These are phyloP conservation scores for Coprinopsis cinerea DNA, from an alignment of 768 basidiomycete genomes.

Conservation along the genomic window DNA sequence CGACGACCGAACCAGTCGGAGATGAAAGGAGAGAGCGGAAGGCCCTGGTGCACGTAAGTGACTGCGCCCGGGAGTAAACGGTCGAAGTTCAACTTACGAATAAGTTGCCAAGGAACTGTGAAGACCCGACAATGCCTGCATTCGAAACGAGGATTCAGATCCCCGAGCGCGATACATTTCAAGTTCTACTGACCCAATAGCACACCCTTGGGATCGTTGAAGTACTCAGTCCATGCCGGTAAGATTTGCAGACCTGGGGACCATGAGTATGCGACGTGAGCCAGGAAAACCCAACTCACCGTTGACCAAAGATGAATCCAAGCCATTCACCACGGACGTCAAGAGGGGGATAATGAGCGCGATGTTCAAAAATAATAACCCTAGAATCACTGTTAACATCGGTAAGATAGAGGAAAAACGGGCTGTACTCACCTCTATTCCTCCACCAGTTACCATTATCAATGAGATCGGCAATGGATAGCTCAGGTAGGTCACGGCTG, in stretches of 20 bases:
- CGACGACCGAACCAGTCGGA: slow-evolving; percentile 63
- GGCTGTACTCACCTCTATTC: slow-evolving; percentile 41
- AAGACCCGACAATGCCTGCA: slow-evolving; percentile 58
- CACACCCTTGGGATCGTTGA: slow-evolving; percentile 45
- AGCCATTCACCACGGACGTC: slow-evolving; percentile 60
- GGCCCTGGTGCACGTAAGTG: slow-evolving; percentile 30
- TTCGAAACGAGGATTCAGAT: too few species aligned
- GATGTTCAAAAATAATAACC: slow-evolving; percentile 52
- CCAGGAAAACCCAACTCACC: slow-evolving; percentile 18
- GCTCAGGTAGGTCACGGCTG: slow-evolving; percentile 33
- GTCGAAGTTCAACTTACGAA: slow-evolving; percentile 25
- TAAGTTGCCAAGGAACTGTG: slow-evolving; percentile 55
- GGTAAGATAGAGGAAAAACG: neutral
- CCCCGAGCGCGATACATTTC: neutral
- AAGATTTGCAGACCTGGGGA: slow-evolving; percentile 58
- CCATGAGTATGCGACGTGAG: neutral
- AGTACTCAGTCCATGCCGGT: slow-evolving; percentile 56
- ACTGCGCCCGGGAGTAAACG: slow-evolving; percentile 21
- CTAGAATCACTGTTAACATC: slow-evolving; percentile 22
- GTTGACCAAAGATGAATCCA: slow-evolving; percentile 64
- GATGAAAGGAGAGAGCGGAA: slow-evolving; percentile 56
- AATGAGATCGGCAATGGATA: slow-evolving; percentile 55
- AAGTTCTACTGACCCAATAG: slow-evolving; percentile 33
- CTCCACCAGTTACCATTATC: slow-evolving; percentile 57
- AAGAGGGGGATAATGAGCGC: slow-evolving; percentile 58